These are phyloP conservation scores for Termitomyces sp. DNA, from an alignment of 1,284 basidiomycete genomes.

Conservation along the genomic window DNA sequence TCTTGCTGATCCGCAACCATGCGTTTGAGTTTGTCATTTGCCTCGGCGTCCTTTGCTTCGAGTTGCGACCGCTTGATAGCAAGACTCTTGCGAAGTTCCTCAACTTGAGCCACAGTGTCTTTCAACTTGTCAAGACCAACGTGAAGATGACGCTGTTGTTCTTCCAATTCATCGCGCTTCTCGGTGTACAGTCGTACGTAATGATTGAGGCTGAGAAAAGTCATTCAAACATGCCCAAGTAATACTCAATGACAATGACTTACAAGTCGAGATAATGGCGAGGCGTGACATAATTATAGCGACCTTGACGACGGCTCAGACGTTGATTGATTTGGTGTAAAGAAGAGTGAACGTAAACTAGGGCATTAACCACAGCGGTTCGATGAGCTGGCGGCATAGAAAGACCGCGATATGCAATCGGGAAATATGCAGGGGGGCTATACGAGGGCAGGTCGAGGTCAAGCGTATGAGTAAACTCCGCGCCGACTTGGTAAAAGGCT, in stretches of 20 bases:
- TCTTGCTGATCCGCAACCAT: constrained; percentile 99
- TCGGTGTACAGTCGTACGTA: constrained; percentile 96
- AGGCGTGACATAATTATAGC: constrained; percentile 96
- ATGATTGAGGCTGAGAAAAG: constrained; percentile 78
- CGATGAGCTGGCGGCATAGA: constrained; percentile 80
- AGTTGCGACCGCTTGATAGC: constrained; percentile 93
- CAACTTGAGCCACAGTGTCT: constrained; percentile 94
- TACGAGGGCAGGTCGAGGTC: constrained; percentile 87
- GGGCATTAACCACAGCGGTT: constrained; percentile 86
- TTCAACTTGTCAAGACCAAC: constrained; percentile 97
- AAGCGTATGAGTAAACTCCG: constrained; percentile 89
- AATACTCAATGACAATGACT: constrained; percentile 34
- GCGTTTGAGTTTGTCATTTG: constrained; percentile 94
- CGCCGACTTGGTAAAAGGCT: constrained; percentile 93
- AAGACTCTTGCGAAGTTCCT: constrained; percentile 92
- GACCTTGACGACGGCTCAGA: constrained; percentile 86
- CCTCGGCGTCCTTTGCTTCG: constrained; percentile 89
- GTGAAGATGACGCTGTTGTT: constrained; percentile 98
- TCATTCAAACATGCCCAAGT: constrained; percentile 13
- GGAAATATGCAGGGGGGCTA: constrained; percentile 75
- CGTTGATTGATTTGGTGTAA: constrained; percentile 87
- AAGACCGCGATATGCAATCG: constrained; percentile 81
- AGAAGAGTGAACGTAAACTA: constrained; percentile 91
- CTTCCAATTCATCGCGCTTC: constrained; percentile 97
- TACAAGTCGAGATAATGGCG: constrained; percentile 98